Conservation (phyloP, 2,329 filamentous ascomycete species). For the Gremmenia infestans region DNA sequence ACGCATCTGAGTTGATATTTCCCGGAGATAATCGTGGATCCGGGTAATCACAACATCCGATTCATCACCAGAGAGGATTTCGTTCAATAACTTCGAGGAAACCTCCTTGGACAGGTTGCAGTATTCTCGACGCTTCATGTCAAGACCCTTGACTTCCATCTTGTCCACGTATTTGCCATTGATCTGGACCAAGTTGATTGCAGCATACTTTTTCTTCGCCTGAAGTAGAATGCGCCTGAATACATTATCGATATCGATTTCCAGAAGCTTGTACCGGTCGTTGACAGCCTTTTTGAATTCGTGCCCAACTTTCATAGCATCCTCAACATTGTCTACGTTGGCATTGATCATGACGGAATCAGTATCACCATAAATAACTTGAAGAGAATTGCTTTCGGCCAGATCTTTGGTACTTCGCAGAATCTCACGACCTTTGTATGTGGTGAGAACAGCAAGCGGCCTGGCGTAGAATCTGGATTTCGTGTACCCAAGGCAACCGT, state of each 20-base stretch:
- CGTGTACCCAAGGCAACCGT: slow-evolving; percentile 94
- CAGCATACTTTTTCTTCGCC: slow-evolving; percentile 99
- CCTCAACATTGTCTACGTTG: slow-evolving; percentile 87
- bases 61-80: slow-evolving; percentile 91
- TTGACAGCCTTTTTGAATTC: slow-evolving; percentile 97
- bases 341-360: slow-evolving; percentile 99
- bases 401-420: slow-evolving; percentile 91
- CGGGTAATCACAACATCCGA: slow-evolving; percentile 81
- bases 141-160: slow-evolving; percentile 95
- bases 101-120: slow-evolving; percentile 94
- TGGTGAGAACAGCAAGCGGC: slow-evolving; percentile 90
- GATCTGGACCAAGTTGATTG: slow-evolving; percentile 85
- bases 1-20: slow-evolving; percentile 82
- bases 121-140: slow-evolving; percentile 97
- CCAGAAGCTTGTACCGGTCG: slow-evolving; percentile 82
- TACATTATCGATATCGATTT: slow-evolving; percentile 97
- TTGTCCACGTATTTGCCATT: slow-evolving; percentile 90
- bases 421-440: slow-evolving; percentile 96
- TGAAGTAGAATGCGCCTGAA: slow-evolving; percentile 91
- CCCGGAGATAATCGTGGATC: slow-evolving; percentile 88
- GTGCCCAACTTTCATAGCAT: slow-evolving; percentile 84
- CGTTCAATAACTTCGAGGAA: slow-evolving; percentile 82
- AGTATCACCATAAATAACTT: slow-evolving; percentile 98
- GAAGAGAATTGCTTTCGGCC: slow-evolving; percentile 82
- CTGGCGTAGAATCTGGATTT: slow-evolving; percentile 97